Evolutionary conservation across 345 rosid genomes (phyloP), one percentile per base, ranked within the genome.

Genomic region (Gossypium rotundifolium): DNA sequence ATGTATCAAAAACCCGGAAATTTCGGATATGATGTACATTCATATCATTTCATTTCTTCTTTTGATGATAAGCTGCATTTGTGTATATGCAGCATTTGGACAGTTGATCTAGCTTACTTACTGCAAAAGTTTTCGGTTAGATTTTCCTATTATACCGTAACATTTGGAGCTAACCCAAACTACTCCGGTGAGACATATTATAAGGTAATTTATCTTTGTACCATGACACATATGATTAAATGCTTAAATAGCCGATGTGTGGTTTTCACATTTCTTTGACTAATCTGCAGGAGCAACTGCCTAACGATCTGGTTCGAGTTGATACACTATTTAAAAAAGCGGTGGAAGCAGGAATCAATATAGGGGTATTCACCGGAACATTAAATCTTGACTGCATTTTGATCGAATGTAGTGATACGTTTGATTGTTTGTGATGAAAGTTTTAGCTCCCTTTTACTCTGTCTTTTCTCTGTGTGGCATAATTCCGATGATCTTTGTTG

Each of bases 131-230:
- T 89, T 82, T 82, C 87, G 64, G 87, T 91, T 79, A 85, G 84
- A 33, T 95, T 91, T 84, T 89, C 89, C 81, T 91, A 89, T 87
- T 90, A 76, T 87, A 93, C 99, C 2, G 82, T 91, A 81, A 95
- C 98, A 65, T 77, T 85, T 74, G 97, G 98, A 76, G 99, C 93
- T 75, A 95, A 93, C 80, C 99, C 98, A 6, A 84, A 82, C 74
- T 95, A 88, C 77, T 93, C 96, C 52, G 86, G 77, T 17, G 94
- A 95, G 90, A 87, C 82, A 22, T 95, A 84, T 83, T 95, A 93
- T 84, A 90, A 93, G 99, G 97, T 95, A 76, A 75, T 76, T 75
- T 66, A 22, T 38, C 14, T 58, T 62, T 73, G 55, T 38, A 69
- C 45, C 25, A 13, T 48, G 5, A 45, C n/a, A 22, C 16, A 9